These are phyloP conservation scores for Psidium guajava DNA, from an alignment of 345 rosid species.

Conservation along the genomic window DNA sequence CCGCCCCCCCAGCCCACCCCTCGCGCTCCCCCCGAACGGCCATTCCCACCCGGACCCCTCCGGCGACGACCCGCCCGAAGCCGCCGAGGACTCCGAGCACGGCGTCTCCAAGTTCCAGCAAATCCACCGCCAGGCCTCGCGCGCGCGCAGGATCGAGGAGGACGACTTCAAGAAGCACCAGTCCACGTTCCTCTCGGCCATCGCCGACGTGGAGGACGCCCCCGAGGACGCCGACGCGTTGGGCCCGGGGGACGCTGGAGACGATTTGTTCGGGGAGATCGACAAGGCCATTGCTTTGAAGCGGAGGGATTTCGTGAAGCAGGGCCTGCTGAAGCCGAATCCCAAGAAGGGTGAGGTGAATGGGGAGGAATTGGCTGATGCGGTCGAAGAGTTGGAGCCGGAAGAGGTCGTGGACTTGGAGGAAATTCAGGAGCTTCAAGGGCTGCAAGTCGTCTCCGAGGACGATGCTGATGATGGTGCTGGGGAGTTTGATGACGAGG, in stretches of 20 bases:
- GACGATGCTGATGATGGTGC: slow-evolving; percentile 27
- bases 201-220: slow-evolving; percentile 69
- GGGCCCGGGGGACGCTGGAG: slow-evolving; percentile 17
- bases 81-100: slow-evolving; percentile 69
- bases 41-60: slow-evolving; percentile 53
- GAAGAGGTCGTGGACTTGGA: slow-evolving; percentile 79
- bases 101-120: slow-evolving; percentile 71
- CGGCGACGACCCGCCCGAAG: slow-evolving; percentile 87
- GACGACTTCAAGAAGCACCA: slow-evolving; percentile 73
- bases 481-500: slow-evolving; percentile 14
- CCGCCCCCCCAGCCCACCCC: slow-evolving; percentile 6
- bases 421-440: slow-evolving; percentile 61
- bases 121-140: slow-evolving; percentile 62
- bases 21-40: slow-evolving; percentile 31
- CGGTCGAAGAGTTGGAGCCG: slow-evolving; percentile 48
- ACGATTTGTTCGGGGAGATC: slow-evolving; percentile 73
- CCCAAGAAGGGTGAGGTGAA: slow-evolving; percentile 11
- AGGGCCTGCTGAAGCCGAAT: slow-evolving; percentile 50
- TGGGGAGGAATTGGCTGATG: slow-evolving; percentile 15
- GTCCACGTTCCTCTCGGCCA: slow-evolving; percentile 61
- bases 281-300: slow-evolving; percentile 78
- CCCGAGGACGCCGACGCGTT: slow-evolving; percentile 7
- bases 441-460: slow-evolving; percentile 33
- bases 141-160: slow-evolving; percentile 53
- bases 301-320: slow-evolving; percentile 62